These are phyloP conservation scores for Obba rivulosa DNA, from an alignment of 768 basidiomycete species.

Conservation along the genomic window DNA sequence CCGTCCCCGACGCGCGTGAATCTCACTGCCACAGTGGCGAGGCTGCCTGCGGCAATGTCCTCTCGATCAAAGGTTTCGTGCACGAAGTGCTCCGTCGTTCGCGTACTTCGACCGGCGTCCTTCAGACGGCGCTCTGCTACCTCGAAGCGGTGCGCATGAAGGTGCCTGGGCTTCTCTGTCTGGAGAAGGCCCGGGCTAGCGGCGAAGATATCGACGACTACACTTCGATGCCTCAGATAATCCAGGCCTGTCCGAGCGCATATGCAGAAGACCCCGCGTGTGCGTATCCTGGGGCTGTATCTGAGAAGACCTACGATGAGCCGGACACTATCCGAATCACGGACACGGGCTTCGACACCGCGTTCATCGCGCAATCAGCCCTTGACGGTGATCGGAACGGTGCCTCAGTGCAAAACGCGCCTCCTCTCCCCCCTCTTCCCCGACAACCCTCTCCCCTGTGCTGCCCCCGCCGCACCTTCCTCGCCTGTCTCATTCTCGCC, in stretches of 20 bases:
- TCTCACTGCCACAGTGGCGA: constrained; percentile 13
- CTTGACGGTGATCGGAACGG: background rate
- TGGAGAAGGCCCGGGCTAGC: constrained; percentile 38
- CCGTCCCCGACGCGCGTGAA: constrained; percentile 17
- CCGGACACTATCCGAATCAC: constrained; percentile 8
- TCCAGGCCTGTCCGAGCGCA: constrained; percentile 2
- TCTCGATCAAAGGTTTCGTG: constrained; percentile 73
- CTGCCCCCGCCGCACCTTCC: constrained; percentile 84
- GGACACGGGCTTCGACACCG: constrained; percentile 2
- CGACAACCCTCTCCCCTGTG: constrained; percentile 73
- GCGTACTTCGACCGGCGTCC: constrained; percentile 73
- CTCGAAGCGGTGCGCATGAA: constrained; percentile 75
- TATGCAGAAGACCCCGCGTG: background rate
- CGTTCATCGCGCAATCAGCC: background rate
- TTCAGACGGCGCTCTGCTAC: constrained; percentile 87
- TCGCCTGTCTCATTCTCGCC: constrained; percentile 83
- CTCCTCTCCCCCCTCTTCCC: constrained; percentile 18
- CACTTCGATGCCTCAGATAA: constrained; percentile 3
- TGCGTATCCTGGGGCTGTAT: background rate
- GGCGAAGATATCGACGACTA: constrained; percentile 36
- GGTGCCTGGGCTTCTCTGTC: constrained; percentile 54
- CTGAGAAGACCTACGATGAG: background rate
- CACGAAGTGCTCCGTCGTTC: constrained; percentile 87
- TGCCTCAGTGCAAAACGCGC: constrained; percentile 3
- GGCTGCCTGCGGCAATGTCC: constrained; percentile 15